Evolutionary conservation across 148 eudicot genomes (phyloP).

Genomic region (Diospyros kaki): DNA sequence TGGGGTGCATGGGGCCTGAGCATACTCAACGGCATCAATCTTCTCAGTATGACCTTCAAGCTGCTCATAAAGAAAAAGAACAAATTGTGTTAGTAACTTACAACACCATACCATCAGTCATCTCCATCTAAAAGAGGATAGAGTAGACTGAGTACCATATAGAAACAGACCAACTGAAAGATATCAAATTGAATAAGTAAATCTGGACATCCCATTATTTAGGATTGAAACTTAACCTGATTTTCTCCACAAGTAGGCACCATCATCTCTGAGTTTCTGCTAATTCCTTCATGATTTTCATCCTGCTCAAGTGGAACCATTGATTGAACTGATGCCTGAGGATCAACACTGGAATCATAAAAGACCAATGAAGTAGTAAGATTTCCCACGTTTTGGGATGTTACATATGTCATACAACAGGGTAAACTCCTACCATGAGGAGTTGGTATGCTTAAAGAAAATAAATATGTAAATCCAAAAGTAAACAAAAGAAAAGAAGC

Average conservation of each 20-base stretch:
- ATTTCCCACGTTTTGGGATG: not conserved
- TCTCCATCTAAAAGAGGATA: not conserved
- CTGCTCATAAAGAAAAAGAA: conserved; percentile 19
- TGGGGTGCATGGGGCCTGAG: conserved; percentile 89
- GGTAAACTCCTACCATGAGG: not conserved
- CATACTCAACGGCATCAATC: conserved; percentile 35
- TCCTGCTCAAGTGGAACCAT: conserved; percentile 36
- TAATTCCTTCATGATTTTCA: conserved; percentile 32
- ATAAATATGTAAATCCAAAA: not conserved
- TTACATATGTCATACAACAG: not conserved
- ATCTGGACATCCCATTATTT: not conserved
- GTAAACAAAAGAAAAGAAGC: no score
- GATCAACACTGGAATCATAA: conserved; percentile 46
- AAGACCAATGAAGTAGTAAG: conserved; percentile 12
- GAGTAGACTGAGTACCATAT: not conserved
- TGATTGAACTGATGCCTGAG: conserved; percentile 38
- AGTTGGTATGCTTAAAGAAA: not conserved
- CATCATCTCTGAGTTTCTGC: conserved; percentile 30
- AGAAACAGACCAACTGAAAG: not conserved
- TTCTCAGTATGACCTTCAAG: conserved; percentile 21
- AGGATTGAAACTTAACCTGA: not conserved
- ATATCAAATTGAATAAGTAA: not conserved
- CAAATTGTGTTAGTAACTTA: not conserved
- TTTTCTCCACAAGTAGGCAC: conserved; percentile 11
- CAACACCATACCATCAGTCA: not conserved